These are phyloP conservation scores for Penicillium atrosanguineum DNA, from an alignment of 495 filamentous ascomycete species.

Conservation along the genomic window DNA sequence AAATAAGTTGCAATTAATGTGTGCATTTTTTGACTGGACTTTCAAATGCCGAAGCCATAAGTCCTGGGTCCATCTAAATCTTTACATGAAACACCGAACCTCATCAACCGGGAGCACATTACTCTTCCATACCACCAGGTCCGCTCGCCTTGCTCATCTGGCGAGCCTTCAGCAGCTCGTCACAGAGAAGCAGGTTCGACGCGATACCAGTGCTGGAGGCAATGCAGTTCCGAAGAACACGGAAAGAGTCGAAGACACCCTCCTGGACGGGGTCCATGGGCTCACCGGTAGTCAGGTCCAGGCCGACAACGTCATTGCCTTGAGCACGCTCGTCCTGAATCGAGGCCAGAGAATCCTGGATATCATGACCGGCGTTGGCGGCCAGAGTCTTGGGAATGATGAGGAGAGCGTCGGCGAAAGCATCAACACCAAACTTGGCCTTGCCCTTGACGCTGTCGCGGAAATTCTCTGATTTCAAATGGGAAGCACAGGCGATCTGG, in stretches of 20 bases:
- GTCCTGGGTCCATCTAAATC: slow-evolving; percentile 20
- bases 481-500: slow-evolving; percentile 90
- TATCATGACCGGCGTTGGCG: slow-evolving; percentile 92
- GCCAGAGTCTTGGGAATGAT: slow-evolving; percentile 97
- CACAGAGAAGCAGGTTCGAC: slow-evolving; percentile 90
- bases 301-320: slow-evolving; percentile 73
- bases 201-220: slow-evolving; percentile 94
- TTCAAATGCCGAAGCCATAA: slow-evolving; percentile 15
- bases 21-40: slow-evolving; percentile 32
- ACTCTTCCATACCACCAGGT: slow-evolving; percentile 47
- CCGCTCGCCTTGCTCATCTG: slow-evolving; percentile 70
- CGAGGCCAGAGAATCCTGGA: slow-evolving; percentile 84
- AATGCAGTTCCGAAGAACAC: slow-evolving; percentile 88
- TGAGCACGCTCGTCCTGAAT: slow-evolving; percentile 83
- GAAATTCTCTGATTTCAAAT: slow-evolving; percentile 80
- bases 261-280: slow-evolving; percentile 94
- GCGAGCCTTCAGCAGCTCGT: slow-evolving; percentile 94
- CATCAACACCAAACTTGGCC: slow-evolving; percentile 89
- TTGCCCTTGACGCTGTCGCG: slow-evolving; percentile 91
- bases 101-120: slow-evolving; percentile 30
- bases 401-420: slow-evolving; percentile 90
- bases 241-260: slow-evolving; percentile 95
- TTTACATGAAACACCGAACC: slow-evolving; percentile 26
- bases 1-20: slow-evolving; percentile 14
- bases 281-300: slow-evolving; percentile 81